Evolutionary conservation across 768 basidiomycete species (phyloP).

Genomic region (Phaeotremella skinneri): DNA sequence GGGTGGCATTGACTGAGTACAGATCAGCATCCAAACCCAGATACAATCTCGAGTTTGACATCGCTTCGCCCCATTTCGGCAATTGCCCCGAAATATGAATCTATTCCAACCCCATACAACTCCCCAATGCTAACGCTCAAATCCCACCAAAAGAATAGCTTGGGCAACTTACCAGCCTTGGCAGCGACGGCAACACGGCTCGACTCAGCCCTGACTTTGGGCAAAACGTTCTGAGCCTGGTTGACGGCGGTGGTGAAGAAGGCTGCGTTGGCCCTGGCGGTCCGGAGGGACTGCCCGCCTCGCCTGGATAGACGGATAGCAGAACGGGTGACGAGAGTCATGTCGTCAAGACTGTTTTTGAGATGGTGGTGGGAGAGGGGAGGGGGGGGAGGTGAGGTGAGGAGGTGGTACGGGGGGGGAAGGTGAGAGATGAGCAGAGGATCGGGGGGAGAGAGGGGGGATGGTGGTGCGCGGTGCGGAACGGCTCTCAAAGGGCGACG

Average conservation of each 20-base stretch:
- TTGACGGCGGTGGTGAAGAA: slow-evolving; percentile 49
- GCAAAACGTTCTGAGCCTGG: slow-evolving; percentile 38
- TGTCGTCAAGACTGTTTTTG: slow-evolving; percentile 18
- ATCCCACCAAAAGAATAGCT: too few relatives aligned
- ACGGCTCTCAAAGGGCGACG: slow-evolving; percentile 5
- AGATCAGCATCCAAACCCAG: neutral
- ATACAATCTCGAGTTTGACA: too few relatives aligned
- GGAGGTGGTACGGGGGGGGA: slow-evolving; percentile 12
- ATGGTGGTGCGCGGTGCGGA: slow-evolving; percentile 10
- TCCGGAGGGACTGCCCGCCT: slow-evolving; percentile 40
- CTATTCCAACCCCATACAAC: too few relatives aligned
- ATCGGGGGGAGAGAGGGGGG: slow-evolving; percentile 9
- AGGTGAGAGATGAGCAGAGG: neutral
- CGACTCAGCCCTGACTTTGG: slow-evolving; percentile 31
- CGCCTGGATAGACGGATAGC: slow-evolving; percentile 50
- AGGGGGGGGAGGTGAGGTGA: slow-evolving; percentile 13
- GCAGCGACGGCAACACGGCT: slow-evolving; percentile 25
- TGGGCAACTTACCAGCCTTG: slow-evolving; percentile 30
- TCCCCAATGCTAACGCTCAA: too few relatives aligned
- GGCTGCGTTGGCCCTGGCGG: slow-evolving; percentile 48
- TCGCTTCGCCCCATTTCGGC: too few relatives aligned
- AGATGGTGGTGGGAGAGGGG: slow-evolving; percentile 10
- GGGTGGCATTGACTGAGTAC: slow-evolving; percentile 51
- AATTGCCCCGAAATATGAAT: too few relatives aligned
- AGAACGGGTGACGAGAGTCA: slow-evolving; percentile 51